These are phyloP conservation scores for Chlorencoelia australis DNA, from an alignment of 2,329 filamentous ascomycete genomes.

Conservation along the genomic window DNA sequence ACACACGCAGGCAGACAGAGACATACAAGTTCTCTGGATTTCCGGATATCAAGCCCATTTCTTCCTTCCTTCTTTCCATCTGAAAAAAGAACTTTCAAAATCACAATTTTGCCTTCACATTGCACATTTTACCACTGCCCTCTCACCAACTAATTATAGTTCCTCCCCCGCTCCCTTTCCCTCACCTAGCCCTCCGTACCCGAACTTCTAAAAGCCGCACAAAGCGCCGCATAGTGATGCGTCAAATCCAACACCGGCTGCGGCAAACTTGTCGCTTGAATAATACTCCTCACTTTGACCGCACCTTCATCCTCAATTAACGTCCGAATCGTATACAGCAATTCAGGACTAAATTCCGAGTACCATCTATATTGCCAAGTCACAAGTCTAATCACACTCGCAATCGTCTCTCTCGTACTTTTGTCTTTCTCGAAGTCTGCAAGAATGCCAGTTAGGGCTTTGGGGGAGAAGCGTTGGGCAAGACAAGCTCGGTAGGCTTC, in stretches of 20 bases:
- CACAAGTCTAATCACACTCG: constrained; percentile 79
- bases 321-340: constrained; percentile 79
- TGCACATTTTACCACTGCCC: constrained; percentile 1
- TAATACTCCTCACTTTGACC: constrained; percentile 93
- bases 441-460: constrained; percentile 78
- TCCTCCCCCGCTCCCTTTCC: too few relatives aligned
- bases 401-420: constrained; percentile 71
- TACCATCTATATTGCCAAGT: constrained; percentile 99
- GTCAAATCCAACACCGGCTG: constrained; percentile 90
- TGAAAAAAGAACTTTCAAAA: too few relatives aligned
- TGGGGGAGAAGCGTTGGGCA: constrained; percentile 81
- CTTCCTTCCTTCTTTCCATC: too few relatives aligned
- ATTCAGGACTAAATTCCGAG: constrained; percentile 91
- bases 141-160: too few relatives aligned
- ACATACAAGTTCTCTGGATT: too few relatives aligned
- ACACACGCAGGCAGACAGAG: too few relatives aligned
- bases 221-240: constrained; percentile 90
- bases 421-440: constrained; percentile 67
- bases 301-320: constrained; percentile 96
- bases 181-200: constrained; percentile 37
- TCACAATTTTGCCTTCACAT: too few relatives aligned
- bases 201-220: constrained; percentile 88
- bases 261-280: constrained; percentile 88
- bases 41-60: constrained; percentile 6
- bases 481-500: constrained; percentile 90